phyloP scores from a whole-genome alignment of 164 flowering plant genomes.

The Magnolia officinalis region DNA sequence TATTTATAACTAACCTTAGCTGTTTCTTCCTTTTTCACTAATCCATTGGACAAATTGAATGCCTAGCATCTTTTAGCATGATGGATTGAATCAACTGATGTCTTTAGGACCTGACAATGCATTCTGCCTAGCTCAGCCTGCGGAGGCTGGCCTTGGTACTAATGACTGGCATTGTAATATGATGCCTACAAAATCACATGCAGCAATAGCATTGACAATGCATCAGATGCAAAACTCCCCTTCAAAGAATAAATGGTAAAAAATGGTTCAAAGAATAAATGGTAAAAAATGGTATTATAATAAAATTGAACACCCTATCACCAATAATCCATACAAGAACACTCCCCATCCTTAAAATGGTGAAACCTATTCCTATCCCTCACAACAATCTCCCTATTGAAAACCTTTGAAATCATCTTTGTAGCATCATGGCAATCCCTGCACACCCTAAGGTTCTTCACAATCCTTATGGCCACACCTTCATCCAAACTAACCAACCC shows the following conservation, averaged over 20 bases:
- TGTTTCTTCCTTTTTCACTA: too few species aligned
- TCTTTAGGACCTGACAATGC: neutral
- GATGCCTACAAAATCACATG: too few species aligned
- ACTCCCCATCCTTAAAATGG: slow-evolving; percentile 37
- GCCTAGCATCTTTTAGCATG: too few species aligned
- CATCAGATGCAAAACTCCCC: too few species aligned
- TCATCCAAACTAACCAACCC: slow-evolving; percentile 37
- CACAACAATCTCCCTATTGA: slow-evolving; percentile 34
- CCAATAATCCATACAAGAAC: slow-evolving; percentile 44
- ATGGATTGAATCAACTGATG: too few species aligned
- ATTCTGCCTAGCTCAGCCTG: neutral
- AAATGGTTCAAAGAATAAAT: neutral
- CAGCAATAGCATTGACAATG: too few species aligned
- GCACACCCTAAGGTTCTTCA: slow-evolving; percentile 46
- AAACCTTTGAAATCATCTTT: slow-evolving; percentile 32
- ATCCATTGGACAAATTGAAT: too few species aligned
- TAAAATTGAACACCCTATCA: slow-evolving; percentile 12
- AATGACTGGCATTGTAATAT: neutral
- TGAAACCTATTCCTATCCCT: slow-evolving; percentile 46
- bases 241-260: neutral
- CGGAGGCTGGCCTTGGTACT: neutral
- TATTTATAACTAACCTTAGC: too few species aligned
- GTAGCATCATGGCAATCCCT: slow-evolving; percentile 44
- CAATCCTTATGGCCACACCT: slow-evolving; percentile 37
- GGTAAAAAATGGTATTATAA: neutral